Percentiles rank a stretch among this genome's conserved stretches.
Evolutionary conservation across 208 protist species (phyloP).

Genomic region (Crithidia expoeki): DNA sequence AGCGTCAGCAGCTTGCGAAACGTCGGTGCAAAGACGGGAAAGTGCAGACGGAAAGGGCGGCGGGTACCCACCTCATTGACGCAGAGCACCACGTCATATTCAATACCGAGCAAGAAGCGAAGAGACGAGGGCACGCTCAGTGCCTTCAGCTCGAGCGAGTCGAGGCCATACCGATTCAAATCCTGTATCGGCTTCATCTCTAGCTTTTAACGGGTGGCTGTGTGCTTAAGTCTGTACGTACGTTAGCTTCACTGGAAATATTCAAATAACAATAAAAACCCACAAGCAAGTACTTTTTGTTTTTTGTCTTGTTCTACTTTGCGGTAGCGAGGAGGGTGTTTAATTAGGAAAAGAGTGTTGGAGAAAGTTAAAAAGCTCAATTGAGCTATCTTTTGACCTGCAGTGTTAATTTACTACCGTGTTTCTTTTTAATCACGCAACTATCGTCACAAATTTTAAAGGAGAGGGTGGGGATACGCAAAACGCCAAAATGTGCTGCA

Average conservation of each 20-base stretch:
- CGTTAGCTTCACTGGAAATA: too few relatives aligned
- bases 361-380: too few relatives aligned
- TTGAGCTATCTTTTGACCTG: too few relatives aligned
- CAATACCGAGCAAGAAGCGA: constrained; percentile 76
- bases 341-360: too few relatives aligned
- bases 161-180: constrained; percentile 43
- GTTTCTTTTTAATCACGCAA: too few relatives aligned
- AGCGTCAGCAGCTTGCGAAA: constrained; percentile 76
- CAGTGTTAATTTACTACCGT: too few relatives aligned
- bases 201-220: too few relatives aligned
- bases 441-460: too few relatives aligned
- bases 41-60: constrained; percentile 59
- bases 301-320: background rate
- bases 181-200: constrained; percentile 22
- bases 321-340: too few relatives aligned
- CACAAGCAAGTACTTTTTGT: background rate
- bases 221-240: too few relatives aligned
- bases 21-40: constrained; percentile 62
- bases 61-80: constrained; percentile 57
- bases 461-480: background rate
- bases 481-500: background rate
- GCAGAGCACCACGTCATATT: constrained; percentile 79
- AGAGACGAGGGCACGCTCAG: constrained; percentile 77
- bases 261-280: too few relatives aligned
- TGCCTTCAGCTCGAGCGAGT: constrained; percentile 78